Evolutionary conservation across 1,139 yeast genomes (phyloP).

Genomic region (Suhomyces taliae): DNA sequence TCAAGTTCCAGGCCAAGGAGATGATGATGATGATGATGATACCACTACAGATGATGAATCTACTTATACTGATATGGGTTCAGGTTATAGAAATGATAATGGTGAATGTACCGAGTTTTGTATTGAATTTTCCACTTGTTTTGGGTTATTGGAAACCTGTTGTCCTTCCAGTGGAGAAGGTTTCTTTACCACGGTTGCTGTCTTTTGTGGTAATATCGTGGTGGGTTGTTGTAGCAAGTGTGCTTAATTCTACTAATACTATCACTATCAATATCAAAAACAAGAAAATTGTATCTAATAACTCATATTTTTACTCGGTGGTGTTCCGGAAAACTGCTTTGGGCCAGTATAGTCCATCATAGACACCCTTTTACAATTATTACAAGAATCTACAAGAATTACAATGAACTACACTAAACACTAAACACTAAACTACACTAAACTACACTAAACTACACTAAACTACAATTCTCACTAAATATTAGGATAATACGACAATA

Average conservation of each 20-base stretch:
- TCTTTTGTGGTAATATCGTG: constrained; percentile 39
- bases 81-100: constrained; percentile 36
- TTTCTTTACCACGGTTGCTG: constrained; percentile 36
- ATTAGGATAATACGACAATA: no score
- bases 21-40: constrained; percentile 4
- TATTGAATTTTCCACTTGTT: constrained; percentile 39
- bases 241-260: background rate
- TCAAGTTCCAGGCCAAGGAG: background rate
- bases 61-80: constrained; percentile 22
- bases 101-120: constrained; percentile 50
- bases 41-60: constrained; percentile 7
- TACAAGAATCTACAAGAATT: no score
- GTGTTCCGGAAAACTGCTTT: no score
- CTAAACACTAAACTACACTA: no score
- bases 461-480: no score
- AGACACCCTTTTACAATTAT: no score
- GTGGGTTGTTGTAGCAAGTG: constrained; percentile 36
- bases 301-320: no score
- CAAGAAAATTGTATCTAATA: no score
- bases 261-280: no score
- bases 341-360: no score
- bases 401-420: no score
- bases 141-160: constrained; percentile 43
- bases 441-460: no score
- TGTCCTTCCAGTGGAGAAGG: constrained; percentile 47